These are phyloP conservation scores for Graphilbum sp. DNA, from an alignment of 2,329 filamentous ascomycete genomes.

Conservation along the genomic window DNA sequence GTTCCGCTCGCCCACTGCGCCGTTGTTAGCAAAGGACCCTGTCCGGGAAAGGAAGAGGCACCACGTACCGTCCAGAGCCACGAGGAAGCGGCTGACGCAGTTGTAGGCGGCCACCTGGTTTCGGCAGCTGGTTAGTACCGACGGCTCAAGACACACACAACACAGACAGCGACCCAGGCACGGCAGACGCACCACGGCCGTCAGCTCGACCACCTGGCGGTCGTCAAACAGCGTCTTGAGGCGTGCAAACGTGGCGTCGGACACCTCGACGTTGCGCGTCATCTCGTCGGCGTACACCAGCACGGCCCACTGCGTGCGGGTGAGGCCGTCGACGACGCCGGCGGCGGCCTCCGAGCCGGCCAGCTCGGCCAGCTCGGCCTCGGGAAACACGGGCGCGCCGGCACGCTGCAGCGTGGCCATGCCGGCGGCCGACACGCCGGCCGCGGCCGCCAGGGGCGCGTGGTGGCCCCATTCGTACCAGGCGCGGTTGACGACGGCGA, in stretches of 20 bases:
- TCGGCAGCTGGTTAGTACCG: not conserved
- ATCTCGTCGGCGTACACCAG: constrained; percentile 68
- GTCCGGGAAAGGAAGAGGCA: not conserved
- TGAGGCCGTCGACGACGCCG: constrained; percentile 24
- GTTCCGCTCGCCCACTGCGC: constrained; percentile 40
- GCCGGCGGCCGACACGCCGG: constrained; percentile 36
- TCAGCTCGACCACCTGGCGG: constrained; percentile 65
- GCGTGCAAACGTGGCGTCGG: constrained; percentile 48
- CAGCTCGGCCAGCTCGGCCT: not conserved
- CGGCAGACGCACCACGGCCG: constrained; percentile 41
- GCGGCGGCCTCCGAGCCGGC: too few relatives aligned
- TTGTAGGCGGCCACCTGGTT: constrained; percentile 52
- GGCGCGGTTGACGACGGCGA: constrained; percentile 64
- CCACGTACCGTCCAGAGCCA: constrained; percentile 58
- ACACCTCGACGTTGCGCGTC: constrained; percentile 57
- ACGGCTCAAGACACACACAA: not conserved
- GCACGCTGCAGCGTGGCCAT: constrained; percentile 27
- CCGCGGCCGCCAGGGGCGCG: constrained; percentile 46
- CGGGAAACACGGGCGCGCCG: constrained; percentile 12
- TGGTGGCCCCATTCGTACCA: constrained; percentile 81
- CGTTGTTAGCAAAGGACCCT: not conserved
- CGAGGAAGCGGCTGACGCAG: constrained; percentile 69
- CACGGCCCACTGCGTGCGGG: constrained; percentile 48
- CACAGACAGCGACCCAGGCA: too few relatives aligned
- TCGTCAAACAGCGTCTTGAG: constrained; percentile 48